A percentile compares a stretch with the other conserved stretches of the same genome.
phyloP scores from a whole-genome alignment of 2,329 filamentous ascomycete genomes.

The Pseudogymnoascus sp. region DNA sequence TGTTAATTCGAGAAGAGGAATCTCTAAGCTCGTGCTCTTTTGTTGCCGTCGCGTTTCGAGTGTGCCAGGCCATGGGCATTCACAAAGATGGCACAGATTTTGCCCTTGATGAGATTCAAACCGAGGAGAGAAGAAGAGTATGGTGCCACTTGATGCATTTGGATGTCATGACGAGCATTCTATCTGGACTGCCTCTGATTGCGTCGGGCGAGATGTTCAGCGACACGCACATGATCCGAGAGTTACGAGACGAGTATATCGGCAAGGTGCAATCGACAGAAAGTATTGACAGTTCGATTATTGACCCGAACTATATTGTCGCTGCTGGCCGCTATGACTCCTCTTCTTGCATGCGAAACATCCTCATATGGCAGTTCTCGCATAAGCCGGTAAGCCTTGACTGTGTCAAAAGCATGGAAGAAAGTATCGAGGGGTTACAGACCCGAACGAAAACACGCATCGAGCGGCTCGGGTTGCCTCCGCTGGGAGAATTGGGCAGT shows the following conservation, averaged over 20 bases:
- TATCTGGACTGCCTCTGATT: constrained; percentile 35
- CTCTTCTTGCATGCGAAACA: not conserved
- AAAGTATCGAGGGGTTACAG: not conserved
- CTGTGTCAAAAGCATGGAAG: not conserved
- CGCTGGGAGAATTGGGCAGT: not conserved
- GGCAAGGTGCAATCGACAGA: constrained; percentile 31
- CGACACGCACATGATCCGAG: constrained; percentile 46
- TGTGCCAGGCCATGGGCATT: constrained; percentile 35
- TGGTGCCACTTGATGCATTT: constrained; percentile 56
- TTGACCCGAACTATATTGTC: constrained; percentile 3
- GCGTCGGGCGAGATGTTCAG: constrained; percentile 44
- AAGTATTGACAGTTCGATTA: not conserved
- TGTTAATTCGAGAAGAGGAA: constrained; percentile 40
- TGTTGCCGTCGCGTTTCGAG: constrained; percentile 34
- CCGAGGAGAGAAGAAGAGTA: constrained; percentile 50
- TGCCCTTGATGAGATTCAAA: constrained; percentile 47
- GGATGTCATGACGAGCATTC: constrained; percentile 46
- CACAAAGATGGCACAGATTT: constrained; percentile 38
- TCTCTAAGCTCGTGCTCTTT: constrained; percentile 46
- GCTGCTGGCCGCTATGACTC: constrained; percentile 3
- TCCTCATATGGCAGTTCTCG: constrained; percentile 2
- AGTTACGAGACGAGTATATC: constrained; percentile 48
- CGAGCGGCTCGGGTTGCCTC: not conserved
- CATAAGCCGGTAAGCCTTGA: constrained; percentile 3
- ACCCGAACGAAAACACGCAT: not conserved